Conservation (phyloP, 805 yeast species). For the Kuraishia capsulata region DNA sequence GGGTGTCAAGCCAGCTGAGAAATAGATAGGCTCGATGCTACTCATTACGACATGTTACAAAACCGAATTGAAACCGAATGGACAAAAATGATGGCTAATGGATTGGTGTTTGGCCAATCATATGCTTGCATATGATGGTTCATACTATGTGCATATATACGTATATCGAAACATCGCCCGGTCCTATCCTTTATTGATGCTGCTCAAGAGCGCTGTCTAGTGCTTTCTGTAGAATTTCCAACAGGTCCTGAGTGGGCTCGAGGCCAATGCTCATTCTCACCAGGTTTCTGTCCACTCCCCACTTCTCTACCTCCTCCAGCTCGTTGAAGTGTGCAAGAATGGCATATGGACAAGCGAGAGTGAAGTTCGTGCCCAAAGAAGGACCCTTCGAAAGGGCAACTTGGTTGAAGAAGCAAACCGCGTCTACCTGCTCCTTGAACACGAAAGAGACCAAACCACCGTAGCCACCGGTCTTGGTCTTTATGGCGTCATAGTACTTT, state of each 20-base stretch:
- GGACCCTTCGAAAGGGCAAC: conserved; percentile 78
- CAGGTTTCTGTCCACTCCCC: conserved; percentile 75
- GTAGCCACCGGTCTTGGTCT: conserved; percentile 70
- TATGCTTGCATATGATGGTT: not conserved
- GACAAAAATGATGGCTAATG: no score
- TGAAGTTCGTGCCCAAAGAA: conserved; percentile 82
- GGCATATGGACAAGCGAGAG: conserved; percentile 84
- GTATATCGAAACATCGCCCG: no score
- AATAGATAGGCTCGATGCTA: not conserved
- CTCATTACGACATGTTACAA: not conserved
- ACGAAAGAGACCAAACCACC: conserved; percentile 79
- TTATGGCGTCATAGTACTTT: conserved; percentile 61
- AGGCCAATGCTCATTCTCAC: conserved; percentile 81
- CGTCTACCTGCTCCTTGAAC: conserved; percentile 55
- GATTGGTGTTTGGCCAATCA: no score
- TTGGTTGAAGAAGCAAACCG: conserved; percentile 65
- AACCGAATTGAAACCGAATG: not conserved
- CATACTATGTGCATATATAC: no score
- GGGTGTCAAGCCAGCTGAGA: not conserved
- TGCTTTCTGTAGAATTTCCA: conserved; percentile 40
- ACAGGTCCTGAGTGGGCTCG: conserved; percentile 57
- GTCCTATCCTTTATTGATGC: conserved; percentile 17
- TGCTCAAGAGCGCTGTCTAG: conserved; percentile 34
- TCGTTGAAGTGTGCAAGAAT: conserved; percentile 80
- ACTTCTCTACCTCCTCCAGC: conserved; percentile 66